phyloP scores from a whole-genome alignment of 768 basidiomycete species.

The Fomitopsis pulvina region DNA sequence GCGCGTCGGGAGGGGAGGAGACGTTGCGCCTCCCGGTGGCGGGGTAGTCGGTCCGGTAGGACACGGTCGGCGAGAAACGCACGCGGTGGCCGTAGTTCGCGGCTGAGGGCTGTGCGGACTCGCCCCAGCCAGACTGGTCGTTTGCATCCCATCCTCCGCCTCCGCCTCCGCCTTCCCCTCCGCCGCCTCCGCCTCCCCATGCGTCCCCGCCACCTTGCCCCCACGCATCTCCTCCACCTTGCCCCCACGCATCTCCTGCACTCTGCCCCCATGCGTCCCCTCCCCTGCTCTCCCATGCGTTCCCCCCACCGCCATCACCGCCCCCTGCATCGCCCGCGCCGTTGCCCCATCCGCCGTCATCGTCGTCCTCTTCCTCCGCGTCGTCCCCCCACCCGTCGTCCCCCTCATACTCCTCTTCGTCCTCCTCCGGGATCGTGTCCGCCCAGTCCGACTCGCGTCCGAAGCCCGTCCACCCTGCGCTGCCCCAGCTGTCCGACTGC shows the following conservation, averaged over 20 bases:
- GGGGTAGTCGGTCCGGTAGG: slow-evolving; percentile 8
- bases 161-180: background rate
- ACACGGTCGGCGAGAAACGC: slow-evolving; percentile 12
- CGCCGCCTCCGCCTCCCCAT: background rate
- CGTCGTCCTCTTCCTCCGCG: slow-evolving; percentile 9
- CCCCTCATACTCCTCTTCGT: slow-evolving; percentile 12
- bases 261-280: no score
- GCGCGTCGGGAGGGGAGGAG: background rate
- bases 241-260: no score
- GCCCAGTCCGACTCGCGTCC: slow-evolving; percentile 10
- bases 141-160: slow-evolving; percentile 10
- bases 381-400: slow-evolving; percentile 10
- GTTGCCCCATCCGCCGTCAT: slow-evolving; percentile 7
- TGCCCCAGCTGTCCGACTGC: slow-evolving; percentile 19
- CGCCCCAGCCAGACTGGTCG: background rate
- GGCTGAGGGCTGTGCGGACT: background rate
- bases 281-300: no score
- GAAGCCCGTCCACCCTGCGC: slow-evolving; percentile 6
- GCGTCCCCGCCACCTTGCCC: background rate
- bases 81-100: slow-evolving; percentile 9
- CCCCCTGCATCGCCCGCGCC: slow-evolving; percentile 8
- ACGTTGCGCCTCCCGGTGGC: background rate
- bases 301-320: slow-evolving; percentile 5
- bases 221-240: no score
- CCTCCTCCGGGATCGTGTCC: slow-evolving; percentile 7